These are phyloP conservation scores for Magnolia sinica DNA, from an alignment of 164 flowering plant species.

Conservation along the genomic window DNA sequence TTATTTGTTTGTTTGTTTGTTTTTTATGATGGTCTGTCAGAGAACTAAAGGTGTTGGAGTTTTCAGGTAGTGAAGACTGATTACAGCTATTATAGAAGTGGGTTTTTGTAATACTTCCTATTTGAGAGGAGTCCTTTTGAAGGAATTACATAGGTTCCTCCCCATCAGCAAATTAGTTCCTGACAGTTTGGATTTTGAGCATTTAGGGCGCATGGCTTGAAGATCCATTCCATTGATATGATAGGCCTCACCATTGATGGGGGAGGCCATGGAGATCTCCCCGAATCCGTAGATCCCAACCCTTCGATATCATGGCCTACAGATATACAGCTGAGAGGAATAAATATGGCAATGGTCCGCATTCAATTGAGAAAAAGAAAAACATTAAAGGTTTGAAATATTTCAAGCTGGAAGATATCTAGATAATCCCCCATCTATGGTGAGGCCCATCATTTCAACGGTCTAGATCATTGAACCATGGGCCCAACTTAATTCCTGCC, in stretches of 20 bases:
- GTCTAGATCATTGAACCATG: not conserved
- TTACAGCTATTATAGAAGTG: not conserved
- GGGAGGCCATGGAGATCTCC: not conserved
- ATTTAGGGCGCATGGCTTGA: not conserved
- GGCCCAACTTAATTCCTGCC: not conserved
- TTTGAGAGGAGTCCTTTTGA: not conserved
- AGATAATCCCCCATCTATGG: not conserved
- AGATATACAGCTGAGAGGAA: not conserved
- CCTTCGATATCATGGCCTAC: not conserved
- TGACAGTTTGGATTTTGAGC: not conserved
- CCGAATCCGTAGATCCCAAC: not conserved
- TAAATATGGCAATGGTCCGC: too few species aligned
- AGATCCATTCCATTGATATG: not conserved
- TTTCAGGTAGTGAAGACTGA: not conserved
- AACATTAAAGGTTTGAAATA: too few species aligned
- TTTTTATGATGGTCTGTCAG: slow-evolving; percentile 19
- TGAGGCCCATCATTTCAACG: not conserved
- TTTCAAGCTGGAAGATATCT: too few species aligned
- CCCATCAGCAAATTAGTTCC: not conserved
- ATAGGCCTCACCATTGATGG: not conserved
- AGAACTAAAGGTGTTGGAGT: slow-evolving; percentile 15
- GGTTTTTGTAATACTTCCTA: not conserved
- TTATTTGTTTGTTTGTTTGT: slow-evolving; percentile 5
- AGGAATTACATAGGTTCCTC: not conserved
- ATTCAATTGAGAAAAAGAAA: too few species aligned